Evolutionary conservation across 352 stramenopile genomes (phyloP).

Genomic region (Globisporangium perplexum): DNA sequence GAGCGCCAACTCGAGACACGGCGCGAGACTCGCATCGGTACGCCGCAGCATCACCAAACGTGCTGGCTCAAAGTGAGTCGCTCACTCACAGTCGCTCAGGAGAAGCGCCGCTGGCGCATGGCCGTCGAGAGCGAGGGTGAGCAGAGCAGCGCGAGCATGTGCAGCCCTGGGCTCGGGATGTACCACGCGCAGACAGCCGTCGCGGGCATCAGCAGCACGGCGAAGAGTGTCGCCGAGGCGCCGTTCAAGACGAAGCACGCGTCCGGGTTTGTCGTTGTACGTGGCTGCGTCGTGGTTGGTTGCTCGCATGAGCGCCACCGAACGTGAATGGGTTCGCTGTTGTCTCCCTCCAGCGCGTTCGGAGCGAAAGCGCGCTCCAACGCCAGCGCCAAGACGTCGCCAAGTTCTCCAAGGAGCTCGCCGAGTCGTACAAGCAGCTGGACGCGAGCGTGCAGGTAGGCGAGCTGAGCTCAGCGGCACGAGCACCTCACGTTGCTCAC

Average conservation of each 20-base stretch:
- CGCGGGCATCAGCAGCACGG: slow-evolving; percentile 4
- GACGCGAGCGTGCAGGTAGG: slow-evolving; percentile 27
- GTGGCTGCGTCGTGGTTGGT: neutral
- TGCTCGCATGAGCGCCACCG: too few relatives aligned
- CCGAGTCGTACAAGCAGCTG: slow-evolving; percentile 44
- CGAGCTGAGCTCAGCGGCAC: too few relatives aligned
- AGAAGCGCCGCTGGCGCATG: neutral
- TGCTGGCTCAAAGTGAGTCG: too few relatives aligned
- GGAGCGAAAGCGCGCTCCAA: slow-evolving; percentile 31
- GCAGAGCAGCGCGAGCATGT: slow-evolving; percentile 4
- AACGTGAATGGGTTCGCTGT: neutral
- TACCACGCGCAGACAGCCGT: slow-evolving; percentile 20
- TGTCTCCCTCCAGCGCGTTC: slow-evolving; percentile 19
- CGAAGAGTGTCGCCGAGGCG: slow-evolving; percentile 15
- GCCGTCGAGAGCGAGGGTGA: neutral
- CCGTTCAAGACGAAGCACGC: slow-evolving; percentile 27
- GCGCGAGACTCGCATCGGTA: neutral
- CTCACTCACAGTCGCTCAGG: too few relatives aligned
- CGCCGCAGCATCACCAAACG: neutral
- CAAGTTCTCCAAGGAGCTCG: slow-evolving; percentile 43
- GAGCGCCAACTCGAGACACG: too few relatives aligned
- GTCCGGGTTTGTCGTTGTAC: slow-evolving; percentile 26
- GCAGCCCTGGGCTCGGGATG: slow-evolving; percentile 7
- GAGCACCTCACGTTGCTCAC: too few relatives aligned
- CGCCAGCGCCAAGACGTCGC: slow-evolving; percentile 20